Conservation (phyloP, 441 rosid species). For the Gossypium laxum region DNA sequence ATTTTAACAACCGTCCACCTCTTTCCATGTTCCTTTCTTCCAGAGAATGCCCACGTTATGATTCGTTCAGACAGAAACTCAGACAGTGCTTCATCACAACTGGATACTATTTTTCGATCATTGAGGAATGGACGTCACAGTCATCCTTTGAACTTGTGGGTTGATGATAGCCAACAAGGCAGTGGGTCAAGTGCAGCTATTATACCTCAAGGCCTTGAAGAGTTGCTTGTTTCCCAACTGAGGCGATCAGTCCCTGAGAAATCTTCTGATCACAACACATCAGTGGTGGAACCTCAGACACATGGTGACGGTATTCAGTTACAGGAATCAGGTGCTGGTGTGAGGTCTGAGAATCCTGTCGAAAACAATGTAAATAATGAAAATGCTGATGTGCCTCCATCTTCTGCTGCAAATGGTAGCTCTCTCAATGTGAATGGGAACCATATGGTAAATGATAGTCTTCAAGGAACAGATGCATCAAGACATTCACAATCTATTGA, state of each 20-base stretch:
- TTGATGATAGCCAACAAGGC: constrained; percentile 72
- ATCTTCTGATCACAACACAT: constrained; percentile 45
- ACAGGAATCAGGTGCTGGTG: constrained; percentile 43
- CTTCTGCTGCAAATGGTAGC: constrained; percentile 37
- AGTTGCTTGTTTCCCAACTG: constrained; percentile 80
- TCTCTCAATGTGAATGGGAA: constrained; percentile 40
- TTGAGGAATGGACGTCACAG: constrained; percentile 83
- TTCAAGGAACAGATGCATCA: constrained; percentile 29
- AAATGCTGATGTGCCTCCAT: constrained; percentile 32
- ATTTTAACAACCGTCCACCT: constrained; percentile 7
- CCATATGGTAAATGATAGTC: constrained; percentile 38
- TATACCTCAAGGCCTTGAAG: constrained; percentile 89
- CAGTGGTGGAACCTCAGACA: constrained; percentile 39
- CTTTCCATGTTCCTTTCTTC: not conserved
- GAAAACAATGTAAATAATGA: constrained; percentile 44
- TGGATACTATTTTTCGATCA: constrained; percentile 86
- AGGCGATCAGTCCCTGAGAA: constrained; percentile 58
- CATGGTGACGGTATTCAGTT: constrained; percentile 35
- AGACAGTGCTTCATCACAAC: constrained; percentile 40
- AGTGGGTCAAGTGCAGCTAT: constrained; percentile 65
- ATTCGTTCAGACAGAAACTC: constrained; percentile 45
- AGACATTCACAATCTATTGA: constrained; percentile 57
- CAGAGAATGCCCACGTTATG: constrained; percentile 48
- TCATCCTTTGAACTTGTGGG: constrained; percentile 85
- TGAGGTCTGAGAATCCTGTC: constrained; percentile 36